Percentiles rank a stretch among this genome's conserved stretches.
Conservation (phyloP, 805 yeast species). For the Wickerhamiella parazyma region DNA sequence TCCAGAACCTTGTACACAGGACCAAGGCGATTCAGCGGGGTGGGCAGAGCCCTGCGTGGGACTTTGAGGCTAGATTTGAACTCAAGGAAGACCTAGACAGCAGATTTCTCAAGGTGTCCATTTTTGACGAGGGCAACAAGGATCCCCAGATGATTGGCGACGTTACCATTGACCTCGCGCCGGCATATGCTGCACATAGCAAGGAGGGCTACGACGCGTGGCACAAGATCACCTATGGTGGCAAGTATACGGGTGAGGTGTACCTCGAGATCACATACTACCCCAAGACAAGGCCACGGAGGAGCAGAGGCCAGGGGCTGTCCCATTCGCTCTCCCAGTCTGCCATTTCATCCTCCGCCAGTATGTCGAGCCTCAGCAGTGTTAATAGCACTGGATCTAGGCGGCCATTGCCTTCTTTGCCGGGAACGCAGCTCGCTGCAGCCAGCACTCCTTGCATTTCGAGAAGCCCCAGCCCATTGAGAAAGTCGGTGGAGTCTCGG, state of each 20-base stretch:
- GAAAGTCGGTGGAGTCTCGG: neutral
- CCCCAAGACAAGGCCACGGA: constrained; percentile 29
- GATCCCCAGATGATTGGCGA: constrained; percentile 73
- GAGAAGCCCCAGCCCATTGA: constrained; percentile 4
- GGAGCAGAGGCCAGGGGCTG: neutral
- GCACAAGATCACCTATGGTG: constrained; percentile 57
- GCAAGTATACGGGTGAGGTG: constrained; percentile 73
- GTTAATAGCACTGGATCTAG: constrained; percentile 2
- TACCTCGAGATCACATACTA: constrained; percentile 87
- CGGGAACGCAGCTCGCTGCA: neutral
- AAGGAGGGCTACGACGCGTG: constrained; percentile 74
- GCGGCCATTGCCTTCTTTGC: constrained; percentile 3
- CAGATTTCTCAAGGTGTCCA: constrained; percentile 53
- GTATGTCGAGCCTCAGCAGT: constrained; percentile 7
- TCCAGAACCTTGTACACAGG: constrained; percentile 69
- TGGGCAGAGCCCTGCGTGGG: constrained; percentile 88
- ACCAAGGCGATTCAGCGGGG: constrained; percentile 72
- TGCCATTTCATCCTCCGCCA: neutral
- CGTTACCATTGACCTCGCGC: constrained; percentile 60
- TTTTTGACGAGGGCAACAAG: constrained; percentile 72
- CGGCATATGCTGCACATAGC: constrained; percentile 51
- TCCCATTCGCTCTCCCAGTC: constrained; percentile 1
- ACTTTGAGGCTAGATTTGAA: constrained; percentile 27
- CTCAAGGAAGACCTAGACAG: constrained; percentile 26
- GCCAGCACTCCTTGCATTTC: constrained; percentile 2